These are phyloP conservation scores for Trichoderma sp. DNA, from an alignment of 2,329 filamentous ascomycete genomes.

Conservation along the genomic window DNA sequence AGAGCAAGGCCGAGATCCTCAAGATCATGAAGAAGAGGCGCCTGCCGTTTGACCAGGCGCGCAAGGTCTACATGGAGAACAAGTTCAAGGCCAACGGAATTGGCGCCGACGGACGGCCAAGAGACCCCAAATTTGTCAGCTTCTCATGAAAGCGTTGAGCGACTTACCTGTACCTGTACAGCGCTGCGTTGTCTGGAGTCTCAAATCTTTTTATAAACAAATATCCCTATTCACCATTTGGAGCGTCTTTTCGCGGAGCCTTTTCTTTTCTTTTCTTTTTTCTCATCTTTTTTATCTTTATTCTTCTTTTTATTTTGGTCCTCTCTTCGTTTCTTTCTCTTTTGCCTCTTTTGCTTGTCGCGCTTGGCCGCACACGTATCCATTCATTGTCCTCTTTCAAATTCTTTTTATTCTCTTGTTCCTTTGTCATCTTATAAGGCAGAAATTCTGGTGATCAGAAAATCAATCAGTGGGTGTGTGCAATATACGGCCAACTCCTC, in stretches of 20 bases:
- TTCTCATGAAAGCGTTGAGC: constrained; percentile 53
- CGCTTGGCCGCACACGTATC: not conserved
- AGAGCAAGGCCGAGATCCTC: constrained; percentile 78
- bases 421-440: not conserved
- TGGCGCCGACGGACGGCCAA: constrained; percentile 80
- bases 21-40: constrained; percentile 86
- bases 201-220: not conserved
- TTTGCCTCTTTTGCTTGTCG: not conserved
- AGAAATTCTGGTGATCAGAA: not conserved
- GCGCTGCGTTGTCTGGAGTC: not conserved
- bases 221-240: not conserved
- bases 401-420: not conserved
- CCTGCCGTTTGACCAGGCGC: constrained; percentile 87
- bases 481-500: not conserved
- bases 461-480: not conserved
- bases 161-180: not conserved
- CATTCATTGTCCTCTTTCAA: not conserved
- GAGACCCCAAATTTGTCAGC: constrained; percentile 93
- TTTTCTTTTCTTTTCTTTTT: not conserved
- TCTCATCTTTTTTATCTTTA: not conserved
- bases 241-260: not conserved
- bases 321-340: not conserved
- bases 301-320: not conserved
- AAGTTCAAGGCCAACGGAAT: constrained; percentile 87
- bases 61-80: constrained; percentile 81